Conservation (phyloP, 1,284 basidiomycete genomes). For the Apiotrichum veenhuisii region DNA sequence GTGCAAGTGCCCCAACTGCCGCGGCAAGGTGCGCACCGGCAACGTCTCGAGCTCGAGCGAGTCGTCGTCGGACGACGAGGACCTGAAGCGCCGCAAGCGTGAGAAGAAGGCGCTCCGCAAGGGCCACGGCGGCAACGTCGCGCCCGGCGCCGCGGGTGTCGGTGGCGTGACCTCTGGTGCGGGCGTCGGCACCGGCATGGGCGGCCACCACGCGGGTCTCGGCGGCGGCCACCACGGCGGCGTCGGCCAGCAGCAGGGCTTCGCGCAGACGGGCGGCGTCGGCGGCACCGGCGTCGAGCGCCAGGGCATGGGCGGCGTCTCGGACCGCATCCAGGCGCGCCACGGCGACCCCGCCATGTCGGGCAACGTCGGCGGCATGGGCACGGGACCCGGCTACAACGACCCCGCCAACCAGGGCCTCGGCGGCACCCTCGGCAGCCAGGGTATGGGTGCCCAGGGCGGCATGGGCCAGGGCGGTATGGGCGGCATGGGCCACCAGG, state of each 20-base stretch:
- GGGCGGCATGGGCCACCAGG: too few species aligned
- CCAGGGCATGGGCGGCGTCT: conserved; percentile 2
- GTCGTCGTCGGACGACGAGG: conserved; percentile 9
- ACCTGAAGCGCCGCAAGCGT: conserved; percentile 10
- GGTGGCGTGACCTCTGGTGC: neutral
- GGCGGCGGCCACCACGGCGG: neutral
- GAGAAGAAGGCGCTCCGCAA: conserved; percentile 5
- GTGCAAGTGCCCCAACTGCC: conserved; percentile 23
- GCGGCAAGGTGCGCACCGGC: conserved; percentile 8
- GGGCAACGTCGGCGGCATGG: neutral
- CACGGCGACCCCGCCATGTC: too few species aligned
- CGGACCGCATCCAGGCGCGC: too few species aligned
- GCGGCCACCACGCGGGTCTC: conserved; percentile 2
- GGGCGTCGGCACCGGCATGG: conserved; percentile 5
- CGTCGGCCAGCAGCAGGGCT: neutral
- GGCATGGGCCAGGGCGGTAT: neutral
- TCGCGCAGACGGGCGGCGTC: too few species aligned
- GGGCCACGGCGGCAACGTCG: neutral
- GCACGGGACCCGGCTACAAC: conserved; percentile 3
- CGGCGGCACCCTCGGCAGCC: too few species aligned
- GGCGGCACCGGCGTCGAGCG: too few species aligned
- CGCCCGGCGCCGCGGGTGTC: neutral
- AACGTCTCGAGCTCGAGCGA: conserved; percentile 8
- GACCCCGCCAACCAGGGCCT: too few species aligned
- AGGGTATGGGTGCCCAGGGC: conserved; percentile 1